Evolutionary conservation across 179 eudicot genomes (phyloP), one percentile per base, ranked within the genome.

Genomic region (Nepenthes alata): DNA sequence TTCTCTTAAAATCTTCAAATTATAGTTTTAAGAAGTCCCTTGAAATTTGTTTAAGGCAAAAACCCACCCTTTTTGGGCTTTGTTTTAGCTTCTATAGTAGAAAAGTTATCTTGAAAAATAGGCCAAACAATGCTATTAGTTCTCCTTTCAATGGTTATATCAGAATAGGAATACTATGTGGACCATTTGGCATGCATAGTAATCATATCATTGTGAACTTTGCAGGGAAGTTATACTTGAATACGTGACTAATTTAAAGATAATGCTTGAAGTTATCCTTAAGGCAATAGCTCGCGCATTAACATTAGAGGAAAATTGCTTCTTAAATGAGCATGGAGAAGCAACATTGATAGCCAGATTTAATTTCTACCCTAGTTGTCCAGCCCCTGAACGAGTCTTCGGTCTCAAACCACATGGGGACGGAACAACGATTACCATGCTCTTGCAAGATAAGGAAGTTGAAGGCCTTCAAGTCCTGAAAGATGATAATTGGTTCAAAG

Each of bases 381-480:
- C 87, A 0, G 65, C 71, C 55, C 77, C 84, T 16, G 76, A 78
- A 16, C 70, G 50, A 0, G 78, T 73, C n/a, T 74, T 80, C 1
- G 96, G 86, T 4, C 50, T 70, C 47, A 80, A 77, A 61, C 82
- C 95, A 2, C 91, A 86, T 15, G 79, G 81, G 1, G 96, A 89
- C 72, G 90, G 63, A 51, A 70, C 86, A n/a, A 62, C 70, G 13
- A 44, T 84, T 51, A 86, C 96, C 3, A 59, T 78, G 53, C 61
- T 80, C 35, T 69, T 86, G 72, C 88, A 80, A 69, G 86, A 80
- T 67, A 59, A 75, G 35, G 59, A 80, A 41, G 88, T 76, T 3
- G 76, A 75, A 76, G 91, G 91, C 59, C 91, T 89, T 59, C 79
- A 87, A 75, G 14, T 81, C 62, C 59, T 74, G 59, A 81, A 74